Conservation (phyloP, 2,329 filamentous ascomycete genomes). For the Elsinoe arachidis region DNA sequence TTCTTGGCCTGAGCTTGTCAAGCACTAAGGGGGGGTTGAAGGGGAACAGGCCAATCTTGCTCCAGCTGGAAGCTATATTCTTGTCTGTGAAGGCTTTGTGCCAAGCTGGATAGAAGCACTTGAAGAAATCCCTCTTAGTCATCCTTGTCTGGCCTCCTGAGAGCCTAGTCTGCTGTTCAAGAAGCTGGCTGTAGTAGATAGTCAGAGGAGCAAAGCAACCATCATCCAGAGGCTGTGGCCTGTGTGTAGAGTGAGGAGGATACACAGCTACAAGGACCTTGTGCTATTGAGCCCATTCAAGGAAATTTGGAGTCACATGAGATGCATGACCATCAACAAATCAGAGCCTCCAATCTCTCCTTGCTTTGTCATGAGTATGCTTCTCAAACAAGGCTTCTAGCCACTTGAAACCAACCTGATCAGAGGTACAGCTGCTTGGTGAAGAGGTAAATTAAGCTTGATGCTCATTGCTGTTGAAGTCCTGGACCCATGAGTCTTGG, state of each 20-base stretch:
- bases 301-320: slow-evolving; percentile 13
- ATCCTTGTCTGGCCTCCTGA: slow-evolving; percentile 12
- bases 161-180: slow-evolving; percentile 9
- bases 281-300: slow-evolving; percentile 12
- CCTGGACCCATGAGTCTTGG: slow-evolving; percentile 18
- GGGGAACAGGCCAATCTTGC: too few relatives aligned
- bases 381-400: slow-evolving; percentile 16
- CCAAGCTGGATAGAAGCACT: slow-evolving; percentile 15
- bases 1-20: background rate
- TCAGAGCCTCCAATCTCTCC: slow-evolving; percentile 16
- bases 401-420: slow-evolving; percentile 18
- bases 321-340: slow-evolving; percentile 17
- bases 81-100: too few relatives aligned
- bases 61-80: too few relatives aligned
- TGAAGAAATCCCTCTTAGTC: slow-evolving; percentile 17
- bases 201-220: slow-evolving; percentile 17
- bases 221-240: slow-evolving; percentile 19
- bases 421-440: slow-evolving; percentile 17
- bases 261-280: slow-evolving; percentile 15
- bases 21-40: slow-evolving; percentile 15
- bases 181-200: slow-evolving; percentile 16
- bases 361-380: slow-evolving; percentile 13
- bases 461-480: slow-evolving; percentile 15
- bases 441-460: slow-evolving; percentile 15
- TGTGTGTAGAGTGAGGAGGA: slow-evolving; percentile 17